Evolutionary conservation across 2,329 filamentous ascomycete genomes (phyloP), one percentile per base, ranked within the genome.

Genomic region (Tolypocladium ophioglossoides): DNA sequence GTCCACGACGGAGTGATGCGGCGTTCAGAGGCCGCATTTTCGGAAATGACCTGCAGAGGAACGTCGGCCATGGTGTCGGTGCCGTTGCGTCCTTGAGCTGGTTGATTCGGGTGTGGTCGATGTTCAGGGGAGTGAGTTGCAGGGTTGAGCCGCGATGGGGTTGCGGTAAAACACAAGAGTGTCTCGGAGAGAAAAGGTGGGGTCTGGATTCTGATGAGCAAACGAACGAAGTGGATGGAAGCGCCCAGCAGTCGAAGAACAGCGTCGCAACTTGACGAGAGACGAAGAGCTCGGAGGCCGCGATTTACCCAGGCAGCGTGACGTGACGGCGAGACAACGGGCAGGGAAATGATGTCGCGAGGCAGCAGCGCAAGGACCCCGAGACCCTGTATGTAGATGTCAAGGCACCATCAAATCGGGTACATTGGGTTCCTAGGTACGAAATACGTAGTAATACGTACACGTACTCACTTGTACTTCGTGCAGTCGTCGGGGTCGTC

Each of bases 1-100:
- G 86, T 86, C 94, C 94, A 99, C 61, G 91, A 86, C 16, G 92
- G 92, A 30, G 89, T 92, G 68, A 97, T 84, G 61, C 94, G 89
- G 57, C 92, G 87, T 74, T 99, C 94, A 52, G 90, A 91, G 50
- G 85, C 82, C 50, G 87, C 79, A 70, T 86, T 88, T 57, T 89
- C 85, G 52, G 88, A 92, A 57, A 80, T 80, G 65, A 94, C 82
- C 59, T 85, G 78, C 63, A 94, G 78, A 60, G 88, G 85, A 54
- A 94, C 79, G 69, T 94, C 89, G 53, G 84, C 80, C 74, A 87
- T 83, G 67, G 72, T 72, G 56, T 37, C 24, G 53, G 16, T n/a
- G n/a, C n/a, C n/a, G n/a, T 30, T 30, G 35, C 39, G 24, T 52
- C 18, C 9, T 34, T 34, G 38, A 35, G 48, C 34, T 30, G 35